Conservation (phyloP, 352 stramenopile genomes). For the Globisporangium irregulare region DNA sequence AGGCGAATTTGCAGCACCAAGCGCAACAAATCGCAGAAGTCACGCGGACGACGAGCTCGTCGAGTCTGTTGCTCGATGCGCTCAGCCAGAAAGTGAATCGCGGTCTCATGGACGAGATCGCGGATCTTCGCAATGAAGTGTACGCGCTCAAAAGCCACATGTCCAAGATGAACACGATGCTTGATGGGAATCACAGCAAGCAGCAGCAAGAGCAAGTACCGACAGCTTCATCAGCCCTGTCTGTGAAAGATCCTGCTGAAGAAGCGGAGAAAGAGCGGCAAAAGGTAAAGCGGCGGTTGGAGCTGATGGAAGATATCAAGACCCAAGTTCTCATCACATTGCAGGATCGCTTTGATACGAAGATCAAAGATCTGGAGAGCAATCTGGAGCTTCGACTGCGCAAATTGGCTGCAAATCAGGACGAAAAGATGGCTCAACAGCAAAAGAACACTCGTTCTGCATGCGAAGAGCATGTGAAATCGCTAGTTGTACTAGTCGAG, state of each 20-base stretch:
- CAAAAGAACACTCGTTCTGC: not conserved
- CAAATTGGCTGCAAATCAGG: not conserved
- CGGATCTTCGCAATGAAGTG: constrained; percentile 49
- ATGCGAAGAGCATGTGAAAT: not conserved
- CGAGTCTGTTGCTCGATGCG: constrained; percentile 51
- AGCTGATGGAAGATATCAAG: constrained; percentile 8
- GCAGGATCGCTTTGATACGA: constrained; percentile 2
- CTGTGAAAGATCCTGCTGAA: constrained; percentile 7
- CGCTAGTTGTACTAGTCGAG: not conserved
- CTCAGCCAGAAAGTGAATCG: constrained; percentile 68
- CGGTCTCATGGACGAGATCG: constrained; percentile 46
- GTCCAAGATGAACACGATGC: constrained; percentile 28
- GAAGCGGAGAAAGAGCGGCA: constrained; percentile 20
- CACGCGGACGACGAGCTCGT: constrained; percentile 53
- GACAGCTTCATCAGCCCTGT: not conserved
- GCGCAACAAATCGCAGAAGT: constrained; percentile 71
- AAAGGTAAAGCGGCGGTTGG: constrained; percentile 19
- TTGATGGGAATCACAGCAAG: constrained; percentile 5
- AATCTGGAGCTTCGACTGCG: not conserved
- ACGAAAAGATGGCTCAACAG: not conserved
- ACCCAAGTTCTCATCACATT: not conserved
- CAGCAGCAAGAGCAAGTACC: constrained; percentile 13
- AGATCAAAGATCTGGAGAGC: constrained; percentile 19
- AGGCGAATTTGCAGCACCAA: constrained; percentile 73
- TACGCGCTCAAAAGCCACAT: constrained; percentile 55